Evolutionary conservation across 2,329 filamentous ascomycete species (phyloP).

Genomic region (Botryotinia calthae): DNA sequence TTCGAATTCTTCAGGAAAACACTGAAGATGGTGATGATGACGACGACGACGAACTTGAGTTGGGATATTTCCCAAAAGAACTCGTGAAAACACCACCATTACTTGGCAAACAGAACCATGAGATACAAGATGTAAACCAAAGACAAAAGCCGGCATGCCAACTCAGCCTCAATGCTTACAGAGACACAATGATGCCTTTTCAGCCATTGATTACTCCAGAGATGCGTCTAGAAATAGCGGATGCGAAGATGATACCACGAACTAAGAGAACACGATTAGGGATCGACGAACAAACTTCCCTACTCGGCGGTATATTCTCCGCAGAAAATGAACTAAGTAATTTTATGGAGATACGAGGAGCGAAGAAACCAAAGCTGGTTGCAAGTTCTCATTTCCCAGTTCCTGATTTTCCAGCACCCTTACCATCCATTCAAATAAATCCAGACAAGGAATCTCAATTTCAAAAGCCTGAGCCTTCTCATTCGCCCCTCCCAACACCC

Average conservation of each 20-base stretch:
- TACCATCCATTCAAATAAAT: background rate
- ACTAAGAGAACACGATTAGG: conserved; percentile 31
- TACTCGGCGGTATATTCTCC: conserved; percentile 40
- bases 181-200: background rate
- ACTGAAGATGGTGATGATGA: conserved; percentile 38
- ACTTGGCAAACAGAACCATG: conserved; percentile 42
- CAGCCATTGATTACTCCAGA: background rate
- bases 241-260: conserved; percentile 3
- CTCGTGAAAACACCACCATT: conserved; percentile 40
- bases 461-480: conserved; percentile 25
- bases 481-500: conserved; percentile 27
- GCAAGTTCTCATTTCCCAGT: conserved; percentile 35
- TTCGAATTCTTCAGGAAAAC: conserved; percentile 45
- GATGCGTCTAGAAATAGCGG: background rate
- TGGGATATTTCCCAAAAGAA: conserved; percentile 27
- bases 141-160: background rate
- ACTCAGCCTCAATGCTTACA: background rate
- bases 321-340: conserved; percentile 45
- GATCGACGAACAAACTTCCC: background rate
- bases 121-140: conserved; percentile 23
- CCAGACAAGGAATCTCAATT: background rate
- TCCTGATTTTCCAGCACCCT: background rate
- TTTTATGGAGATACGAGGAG: conserved; percentile 50
- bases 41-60: conserved; percentile 40
- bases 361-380: conserved; percentile 35